Conservation (phyloP, 2,329 filamentous ascomycete genomes). For the Davidsoniella australis region DNA sequence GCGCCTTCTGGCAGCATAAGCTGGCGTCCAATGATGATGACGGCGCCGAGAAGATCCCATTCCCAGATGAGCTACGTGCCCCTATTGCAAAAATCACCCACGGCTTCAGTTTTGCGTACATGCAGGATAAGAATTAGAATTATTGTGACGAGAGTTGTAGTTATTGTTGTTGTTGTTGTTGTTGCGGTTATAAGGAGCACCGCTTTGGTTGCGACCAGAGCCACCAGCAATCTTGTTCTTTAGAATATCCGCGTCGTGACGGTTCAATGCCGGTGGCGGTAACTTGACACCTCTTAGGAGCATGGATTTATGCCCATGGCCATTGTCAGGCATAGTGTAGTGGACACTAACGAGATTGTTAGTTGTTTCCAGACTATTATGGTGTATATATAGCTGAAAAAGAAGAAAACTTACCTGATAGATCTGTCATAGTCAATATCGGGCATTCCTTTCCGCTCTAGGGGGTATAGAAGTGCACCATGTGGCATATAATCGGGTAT, state of each 20-base stretch:
- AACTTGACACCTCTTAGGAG: slow-evolving; percentile 69
- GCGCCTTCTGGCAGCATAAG: slow-evolving; percentile 44
- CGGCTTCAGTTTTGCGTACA: slow-evolving; percentile 52
- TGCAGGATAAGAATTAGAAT: slow-evolving; percentile 32
- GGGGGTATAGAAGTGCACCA: slow-evolving; percentile 59
- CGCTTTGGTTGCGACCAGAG: slow-evolving; percentile 53
- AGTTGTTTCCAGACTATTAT: slow-evolving; percentile 15
- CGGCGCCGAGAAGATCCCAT: slow-evolving; percentile 26
- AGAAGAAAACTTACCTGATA: slow-evolving; percentile 39
- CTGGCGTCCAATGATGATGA: slow-evolving; percentile 29
- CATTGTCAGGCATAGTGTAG: slow-evolving; percentile 63
- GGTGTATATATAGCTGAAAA: slow-evolving; percentile 1
- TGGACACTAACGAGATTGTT: slow-evolving; percentile 43
- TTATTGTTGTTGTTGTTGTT: slow-evolving; percentile 16
- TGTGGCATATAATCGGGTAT: slow-evolving; percentile 74
- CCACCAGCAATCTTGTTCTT: slow-evolving; percentile 43
- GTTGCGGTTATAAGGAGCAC: slow-evolving; percentile 32
- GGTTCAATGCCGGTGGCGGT: slow-evolving; percentile 53
- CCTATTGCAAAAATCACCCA: slow-evolving; percentile 45
- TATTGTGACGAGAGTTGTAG: slow-evolving; percentile 9
- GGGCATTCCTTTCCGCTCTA: slow-evolving; percentile 55
- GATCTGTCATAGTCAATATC: slow-evolving; percentile 72
- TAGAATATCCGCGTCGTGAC: slow-evolving; percentile 57
- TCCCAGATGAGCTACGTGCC: slow-evolving; percentile 38
- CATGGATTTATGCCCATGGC: slow-evolving; percentile 79